Percentiles rank a stretch among this genome's conserved stretches.
Conservation (phyloP, 2,329 filamentous ascomycete genomes). For the Aspergillus sp. region DNA sequence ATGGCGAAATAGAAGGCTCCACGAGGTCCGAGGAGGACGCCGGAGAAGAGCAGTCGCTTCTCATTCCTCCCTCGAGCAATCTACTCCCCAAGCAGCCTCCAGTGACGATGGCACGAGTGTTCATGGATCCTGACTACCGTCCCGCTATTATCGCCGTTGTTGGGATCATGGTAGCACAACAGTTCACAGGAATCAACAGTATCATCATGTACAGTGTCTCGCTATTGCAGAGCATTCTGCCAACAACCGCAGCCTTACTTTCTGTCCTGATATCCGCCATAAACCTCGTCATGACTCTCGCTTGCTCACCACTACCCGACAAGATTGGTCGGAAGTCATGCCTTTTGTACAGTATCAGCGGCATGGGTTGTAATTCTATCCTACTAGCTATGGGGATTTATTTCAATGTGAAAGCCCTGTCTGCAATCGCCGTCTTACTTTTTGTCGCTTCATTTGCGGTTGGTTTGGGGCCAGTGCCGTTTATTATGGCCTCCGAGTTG, state of each 20-base stretch:
- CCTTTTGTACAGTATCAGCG: constrained; percentile 75
- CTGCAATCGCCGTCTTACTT: constrained; percentile 74
- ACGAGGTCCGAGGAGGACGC: constrained; percentile 23
- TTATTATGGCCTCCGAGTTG: constrained; percentile 88
- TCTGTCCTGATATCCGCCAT: constrained; percentile 85
- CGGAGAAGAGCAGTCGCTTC: constrained; percentile 70
- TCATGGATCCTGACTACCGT: constrained; percentile 66
- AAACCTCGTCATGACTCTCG: constrained; percentile 79
- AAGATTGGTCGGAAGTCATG: constrained; percentile 84
- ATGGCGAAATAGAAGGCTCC: constrained; percentile 68
- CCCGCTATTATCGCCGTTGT: constrained; percentile 79
- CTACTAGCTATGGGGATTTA: constrained; percentile 79
- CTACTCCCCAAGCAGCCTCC: constrained; percentile 65
- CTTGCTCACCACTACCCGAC: constrained; percentile 82
- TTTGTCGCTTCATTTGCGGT: constrained; percentile 91
- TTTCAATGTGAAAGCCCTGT: constrained; percentile 69
- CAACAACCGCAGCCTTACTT: constrained; percentile 76
- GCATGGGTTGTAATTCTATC: constrained; percentile 78
- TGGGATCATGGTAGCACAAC: constrained; percentile 89
- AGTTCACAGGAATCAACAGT: constrained; percentile 91
- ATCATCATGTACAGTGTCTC: constrained; percentile 99
- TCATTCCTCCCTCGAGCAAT: constrained; percentile 58
- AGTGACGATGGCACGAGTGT: constrained; percentile 65
- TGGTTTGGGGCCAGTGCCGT: constrained; percentile 89
- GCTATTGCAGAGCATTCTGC: constrained; percentile 76